Conservation (phyloP, 257 asterid genomes). For the Vinca minor region DNA sequence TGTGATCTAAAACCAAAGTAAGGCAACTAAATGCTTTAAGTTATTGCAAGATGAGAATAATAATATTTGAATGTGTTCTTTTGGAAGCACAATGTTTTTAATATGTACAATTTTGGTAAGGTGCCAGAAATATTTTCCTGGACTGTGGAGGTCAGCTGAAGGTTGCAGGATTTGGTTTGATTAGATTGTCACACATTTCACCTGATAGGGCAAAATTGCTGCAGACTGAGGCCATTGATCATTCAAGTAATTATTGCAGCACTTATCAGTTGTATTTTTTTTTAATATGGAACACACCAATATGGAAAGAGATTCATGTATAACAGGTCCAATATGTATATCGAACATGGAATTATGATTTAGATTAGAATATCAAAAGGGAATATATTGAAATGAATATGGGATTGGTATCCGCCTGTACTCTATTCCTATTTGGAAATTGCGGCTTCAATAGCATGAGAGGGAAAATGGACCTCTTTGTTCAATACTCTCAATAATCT, state of each 20-base stretch:
- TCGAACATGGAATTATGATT: background rate
- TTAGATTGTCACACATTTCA: slow-evolving; percentile 48
- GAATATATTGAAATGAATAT: background rate
- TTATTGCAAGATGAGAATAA: slow-evolving; percentile 10
- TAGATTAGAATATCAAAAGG: background rate
- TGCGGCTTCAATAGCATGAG: background rate
- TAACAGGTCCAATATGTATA: background rate
- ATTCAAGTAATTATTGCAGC: slow-evolving; percentile 45
- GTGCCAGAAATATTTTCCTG: slow-evolving; percentile 99
- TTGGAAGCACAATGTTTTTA: slow-evolving; percentile 31
- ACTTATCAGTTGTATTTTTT: background rate
- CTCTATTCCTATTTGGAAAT: too few relatives aligned
- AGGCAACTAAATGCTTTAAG: slow-evolving; percentile 67
- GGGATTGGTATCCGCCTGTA: too few relatives aligned
- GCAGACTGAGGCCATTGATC: slow-evolving; percentile 69
- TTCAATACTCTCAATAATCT: background rate
- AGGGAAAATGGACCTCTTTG: background rate
- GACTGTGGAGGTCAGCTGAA: slow-evolving; percentile 96
- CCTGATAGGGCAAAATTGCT: slow-evolving; percentile 70
- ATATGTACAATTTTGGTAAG: slow-evolving; percentile 69
- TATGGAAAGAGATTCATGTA: background rate
- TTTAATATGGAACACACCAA: background rate
- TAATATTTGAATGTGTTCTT: slow-evolving; percentile 10
- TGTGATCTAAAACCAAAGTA: slow-evolving; percentile 92
- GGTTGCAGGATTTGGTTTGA: slow-evolving; percentile 86